These are phyloP conservation scores for Umbelopsis sp. DNA, from an alignment of 192 early-diverging fungal species.

Conservation along the genomic window DNA sequence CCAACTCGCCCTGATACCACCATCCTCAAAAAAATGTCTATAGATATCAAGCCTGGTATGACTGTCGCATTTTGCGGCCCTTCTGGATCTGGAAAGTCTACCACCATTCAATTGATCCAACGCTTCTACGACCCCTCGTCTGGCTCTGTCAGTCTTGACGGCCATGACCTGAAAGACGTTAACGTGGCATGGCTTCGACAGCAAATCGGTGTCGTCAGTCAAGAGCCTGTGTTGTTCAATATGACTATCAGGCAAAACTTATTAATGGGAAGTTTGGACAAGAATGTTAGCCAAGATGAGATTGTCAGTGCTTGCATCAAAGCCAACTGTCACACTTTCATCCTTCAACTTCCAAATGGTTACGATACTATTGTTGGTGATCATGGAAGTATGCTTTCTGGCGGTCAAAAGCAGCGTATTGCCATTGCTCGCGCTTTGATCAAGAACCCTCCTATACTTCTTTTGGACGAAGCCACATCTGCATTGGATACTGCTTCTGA, in stretches of 20 bases:
- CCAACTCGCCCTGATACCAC: slow-evolving; percentile 79
- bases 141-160: slow-evolving; percentile 71
- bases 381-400: slow-evolving; percentile 76
- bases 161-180: slow-evolving; percentile 66
- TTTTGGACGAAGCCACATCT: slow-evolving; percentile 58
- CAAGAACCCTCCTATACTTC: slow-evolving; percentile 78
- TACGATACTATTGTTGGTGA: slow-evolving; percentile 93
- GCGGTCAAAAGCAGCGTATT: slow-evolving; percentile 96
- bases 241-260: slow-evolving; percentile 80
- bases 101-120: slow-evolving; percentile 79
- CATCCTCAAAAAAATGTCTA: slow-evolving; percentile 70
- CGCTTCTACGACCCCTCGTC: slow-evolving; percentile 75
- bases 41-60: slow-evolving; percentile 72
- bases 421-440: slow-evolving; percentile 93
- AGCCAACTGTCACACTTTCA: slow-evolving; percentile 81
- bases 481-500: slow-evolving; percentile 84
- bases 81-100: slow-evolving; percentile 87
- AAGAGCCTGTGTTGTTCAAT: slow-evolving; percentile 89
- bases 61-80: slow-evolving; percentile 85
- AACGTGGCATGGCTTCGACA: slow-evolving; percentile 82
- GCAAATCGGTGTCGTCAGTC: slow-evolving; percentile 86
- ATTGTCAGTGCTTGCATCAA: slow-evolving; percentile 64
- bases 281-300: slow-evolving; percentile 47
- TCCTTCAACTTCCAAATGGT: slow-evolving; percentile 68
- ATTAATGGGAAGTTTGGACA: slow-evolving; percentile 57